Conservation (phyloP, 257 asterid genomes). For the Catharanthus roseus region DNA sequence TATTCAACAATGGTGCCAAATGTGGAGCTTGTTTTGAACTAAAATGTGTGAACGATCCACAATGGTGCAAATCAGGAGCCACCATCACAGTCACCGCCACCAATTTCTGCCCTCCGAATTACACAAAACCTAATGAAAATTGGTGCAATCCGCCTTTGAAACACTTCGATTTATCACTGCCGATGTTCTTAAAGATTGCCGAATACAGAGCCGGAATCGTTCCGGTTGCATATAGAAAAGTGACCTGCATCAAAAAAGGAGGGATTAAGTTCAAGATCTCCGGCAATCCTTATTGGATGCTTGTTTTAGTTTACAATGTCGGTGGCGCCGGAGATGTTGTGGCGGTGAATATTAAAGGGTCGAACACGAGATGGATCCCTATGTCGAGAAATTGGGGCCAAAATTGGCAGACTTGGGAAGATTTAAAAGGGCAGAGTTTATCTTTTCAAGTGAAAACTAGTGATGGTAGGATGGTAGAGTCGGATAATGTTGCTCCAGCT, state of each 20-base stretch:
- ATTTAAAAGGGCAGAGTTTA: constrained; percentile 4
- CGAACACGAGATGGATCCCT: constrained; percentile 13
- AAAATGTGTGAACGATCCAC: background rate
- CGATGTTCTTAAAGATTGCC: constrained; percentile 30
- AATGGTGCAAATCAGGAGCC: constrained; percentile 1
- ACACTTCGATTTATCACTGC: constrained; percentile 34
- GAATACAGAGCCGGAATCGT: constrained; percentile 36
- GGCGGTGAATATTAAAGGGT: constrained; percentile 20
- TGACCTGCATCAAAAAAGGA: constrained; percentile 25
- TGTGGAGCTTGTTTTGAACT: constrained; percentile 6
- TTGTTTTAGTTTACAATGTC: constrained; percentile 31
- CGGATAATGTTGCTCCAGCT: background rate
- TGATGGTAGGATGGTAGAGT: background rate
- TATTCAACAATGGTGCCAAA: constrained; percentile 21
- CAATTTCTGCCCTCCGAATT: constrained; percentile 38
- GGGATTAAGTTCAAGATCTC: constrained; percentile 30
- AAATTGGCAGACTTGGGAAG: constrained; percentile 26
- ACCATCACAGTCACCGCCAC: constrained; percentile 32
- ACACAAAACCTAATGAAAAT: constrained; percentile 12
- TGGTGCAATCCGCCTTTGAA: constrained; percentile 42
- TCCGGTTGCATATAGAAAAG: constrained; percentile 25
- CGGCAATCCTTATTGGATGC: constrained; percentile 27
- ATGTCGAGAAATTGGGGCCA: constrained; percentile 44
- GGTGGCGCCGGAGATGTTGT: constrained; percentile 34
- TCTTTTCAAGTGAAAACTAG: constrained; percentile 3